These are phyloP conservation scores for Jamesozyma piceae DNA, from an alignment of 805 yeast genomes.

Conservation along the genomic window DNA sequence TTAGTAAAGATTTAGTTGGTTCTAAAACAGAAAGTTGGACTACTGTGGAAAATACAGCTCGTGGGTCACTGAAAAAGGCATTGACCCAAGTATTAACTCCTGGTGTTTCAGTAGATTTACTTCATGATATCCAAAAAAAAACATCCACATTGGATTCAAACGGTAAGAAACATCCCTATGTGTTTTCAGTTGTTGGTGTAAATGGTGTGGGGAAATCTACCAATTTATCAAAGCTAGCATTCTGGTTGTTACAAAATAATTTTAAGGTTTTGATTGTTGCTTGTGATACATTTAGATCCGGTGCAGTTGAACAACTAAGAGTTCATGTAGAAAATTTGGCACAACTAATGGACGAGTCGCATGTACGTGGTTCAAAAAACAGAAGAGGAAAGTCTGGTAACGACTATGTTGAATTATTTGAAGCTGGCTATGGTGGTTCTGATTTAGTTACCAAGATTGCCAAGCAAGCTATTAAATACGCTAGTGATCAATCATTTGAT, in stretches of 20 bases:
- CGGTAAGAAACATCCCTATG: constrained; percentile 55
- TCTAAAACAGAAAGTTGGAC: constrained; percentile 68
- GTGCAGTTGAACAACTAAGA: constrained; percentile 95
- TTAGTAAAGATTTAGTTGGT: constrained; percentile 61
- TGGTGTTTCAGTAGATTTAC: constrained; percentile 75
- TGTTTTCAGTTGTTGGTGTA: constrained; percentile 95
- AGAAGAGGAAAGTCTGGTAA: constrained; percentile 34
- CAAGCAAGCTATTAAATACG: constrained; percentile 77
- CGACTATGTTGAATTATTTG: constrained; percentile 59
- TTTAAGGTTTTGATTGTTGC: constrained; percentile 84
- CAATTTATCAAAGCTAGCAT: constrained; percentile 85
- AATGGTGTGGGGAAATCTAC: constrained; percentile 98
- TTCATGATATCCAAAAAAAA: constrained; percentile 63
- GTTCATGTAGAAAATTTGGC: constrained; percentile 84
- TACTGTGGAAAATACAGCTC: constrained; percentile 62
- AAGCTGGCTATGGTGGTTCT: constrained; percentile 96
- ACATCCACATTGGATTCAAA: constrained; percentile 16
- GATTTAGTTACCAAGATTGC: constrained; percentile 89
- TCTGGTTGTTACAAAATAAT: constrained; percentile 89
- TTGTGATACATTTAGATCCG: constrained; percentile 95
- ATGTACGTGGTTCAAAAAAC: constrained; percentile 29
- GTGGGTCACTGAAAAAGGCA: constrained; percentile 50
- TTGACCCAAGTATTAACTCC: constrained; percentile 79
- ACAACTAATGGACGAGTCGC: constrained; percentile 46
- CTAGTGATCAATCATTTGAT: constrained; percentile 60